These are phyloP conservation scores for Termitomyces sp. DNA, from an alignment of 768 basidiomycete genomes.

Conservation along the genomic window DNA sequence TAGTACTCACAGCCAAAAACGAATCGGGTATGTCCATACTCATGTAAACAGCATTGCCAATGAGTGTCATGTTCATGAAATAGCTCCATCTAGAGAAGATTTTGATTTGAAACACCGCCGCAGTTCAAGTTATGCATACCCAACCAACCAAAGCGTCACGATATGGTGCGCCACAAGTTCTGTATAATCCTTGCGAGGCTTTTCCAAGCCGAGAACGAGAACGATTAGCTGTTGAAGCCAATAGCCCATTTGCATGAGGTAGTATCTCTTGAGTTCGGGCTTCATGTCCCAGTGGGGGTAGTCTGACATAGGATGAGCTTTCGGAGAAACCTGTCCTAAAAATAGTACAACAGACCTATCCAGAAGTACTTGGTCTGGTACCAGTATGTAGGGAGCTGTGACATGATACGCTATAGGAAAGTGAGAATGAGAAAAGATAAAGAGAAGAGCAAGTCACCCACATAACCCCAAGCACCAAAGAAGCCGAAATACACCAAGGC, in stretches of 20 bases:
- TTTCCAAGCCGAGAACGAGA: constrained; percentile 80
- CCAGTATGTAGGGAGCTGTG: constrained; percentile 78
- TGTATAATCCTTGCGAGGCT: constrained; percentile 85
- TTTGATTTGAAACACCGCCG: neutral
- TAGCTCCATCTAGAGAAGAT: constrained; percentile 71
- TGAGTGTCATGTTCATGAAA: constrained; percentile 70
- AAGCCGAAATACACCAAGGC: constrained; percentile 73
- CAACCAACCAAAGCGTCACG: constrained; percentile 92
- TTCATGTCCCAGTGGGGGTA: constrained; percentile 91
- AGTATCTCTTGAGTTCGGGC: constrained; percentile 82
- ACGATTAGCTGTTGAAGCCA: constrained; percentile 95
- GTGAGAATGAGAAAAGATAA: neutral
- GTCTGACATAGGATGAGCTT: constrained; percentile 33
- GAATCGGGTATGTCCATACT: constrained; percentile 97
- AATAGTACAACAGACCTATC: constrained; percentile 46
- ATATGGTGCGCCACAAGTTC: constrained; percentile 90
- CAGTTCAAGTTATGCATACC: constrained; percentile 40
- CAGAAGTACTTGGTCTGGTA: constrained; percentile 81
- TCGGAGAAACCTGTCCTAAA: neutral
- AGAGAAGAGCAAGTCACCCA: constrained; percentile 33
- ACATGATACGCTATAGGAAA: constrained; percentile 69
- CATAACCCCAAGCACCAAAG: constrained; percentile 73
- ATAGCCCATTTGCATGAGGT: constrained; percentile 88
- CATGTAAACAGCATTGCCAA: constrained; percentile 89
- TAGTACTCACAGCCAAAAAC: constrained; percentile 67